A percentile compares a stretch with the other conserved stretches of the same genome.
phyloP scores from a whole-genome alignment of 192 early-diverging fungal genomes.

The Backusella tuberculispora region DNA sequence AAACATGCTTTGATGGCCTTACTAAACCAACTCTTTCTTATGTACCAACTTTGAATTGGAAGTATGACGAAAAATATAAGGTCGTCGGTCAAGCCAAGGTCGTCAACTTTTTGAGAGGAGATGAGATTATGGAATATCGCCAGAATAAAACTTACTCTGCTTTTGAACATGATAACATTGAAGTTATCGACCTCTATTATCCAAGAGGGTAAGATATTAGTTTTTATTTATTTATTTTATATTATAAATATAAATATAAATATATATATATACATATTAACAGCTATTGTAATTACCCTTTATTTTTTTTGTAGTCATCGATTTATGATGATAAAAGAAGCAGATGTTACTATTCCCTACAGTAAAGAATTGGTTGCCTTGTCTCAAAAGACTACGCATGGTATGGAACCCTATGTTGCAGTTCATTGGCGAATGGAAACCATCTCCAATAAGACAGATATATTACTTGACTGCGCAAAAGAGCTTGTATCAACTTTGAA shows the following conservation, averaged over 20 bases:
- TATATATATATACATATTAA: neutral
- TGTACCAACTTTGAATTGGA: neutral
- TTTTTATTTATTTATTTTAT: too few species aligned
- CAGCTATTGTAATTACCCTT: neutral
- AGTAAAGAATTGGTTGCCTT: slow-evolving; percentile 20
- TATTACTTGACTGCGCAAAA: slow-evolving; percentile 33
- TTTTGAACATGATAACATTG: slow-evolving; percentile 22
- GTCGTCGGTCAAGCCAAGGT: neutral
- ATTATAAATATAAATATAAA: too few species aligned
- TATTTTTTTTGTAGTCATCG: slow-evolving; percentile 26
- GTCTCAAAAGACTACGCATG: slow-evolving; percentile 16
- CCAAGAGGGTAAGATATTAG: slow-evolving; percentile 44
- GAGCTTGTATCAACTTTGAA: slow-evolving; percentile 19
- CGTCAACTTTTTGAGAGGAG: neutral
- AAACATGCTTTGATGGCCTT: neutral
- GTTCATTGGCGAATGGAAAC: slow-evolving; percentile 47
- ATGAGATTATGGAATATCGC: neutral
- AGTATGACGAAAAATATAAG: neutral
- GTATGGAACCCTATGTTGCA: slow-evolving; percentile 31
- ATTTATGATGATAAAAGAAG: slow-evolving; percentile 26
- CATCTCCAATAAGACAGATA: neutral
- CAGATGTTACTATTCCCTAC: slow-evolving; percentile 25
- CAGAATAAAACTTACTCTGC: neutral
- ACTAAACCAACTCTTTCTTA: neutral
- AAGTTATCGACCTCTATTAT: slow-evolving; percentile 39